Conservation (phyloP, 2,329 filamentous ascomycete genomes). For the Rasamsonia emersonii region DNA sequence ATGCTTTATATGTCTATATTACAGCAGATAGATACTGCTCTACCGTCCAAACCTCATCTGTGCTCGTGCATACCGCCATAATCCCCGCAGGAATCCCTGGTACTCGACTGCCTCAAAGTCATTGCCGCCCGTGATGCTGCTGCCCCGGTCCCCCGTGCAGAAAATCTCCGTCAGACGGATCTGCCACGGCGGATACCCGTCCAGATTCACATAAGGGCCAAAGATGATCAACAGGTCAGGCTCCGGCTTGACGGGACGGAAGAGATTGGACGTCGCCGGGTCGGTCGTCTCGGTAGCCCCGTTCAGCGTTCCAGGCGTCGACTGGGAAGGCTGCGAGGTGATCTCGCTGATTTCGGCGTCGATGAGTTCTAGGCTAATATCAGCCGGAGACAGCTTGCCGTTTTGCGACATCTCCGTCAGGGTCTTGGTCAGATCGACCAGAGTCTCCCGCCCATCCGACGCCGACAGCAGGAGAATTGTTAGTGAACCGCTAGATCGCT, state of each 20-base stretch:
- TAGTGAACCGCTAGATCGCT: slow-evolving; percentile 28
- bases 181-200: slow-evolving; percentile 96
- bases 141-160: slow-evolving; percentile 41
- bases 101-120: slow-evolving; percentile 62
- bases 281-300: slow-evolving; percentile 5
- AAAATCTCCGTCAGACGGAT: slow-evolving; percentile 92
- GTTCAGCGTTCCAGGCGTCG: slow-evolving; percentile 7
- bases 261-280: slow-evolving; percentile 5
- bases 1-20: too few relatives aligned
- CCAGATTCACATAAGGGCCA: slow-evolving; percentile 69
- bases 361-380: slow-evolving; percentile 78
- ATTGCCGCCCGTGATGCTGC: slow-evolving; percentile 26
- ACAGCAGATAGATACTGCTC: too few relatives aligned
- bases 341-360: slow-evolving; percentile 74
- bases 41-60: slow-evolving; percentile 75
- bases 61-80: slow-evolving; percentile 76
- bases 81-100: slow-evolving; percentile 77
- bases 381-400: slow-evolving; percentile 67
- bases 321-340: slow-evolving; percentile 22
- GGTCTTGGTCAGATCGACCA: slow-evolving; percentile 92
- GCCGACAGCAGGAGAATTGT: slow-evolving; percentile 72
- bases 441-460: slow-evolving; percentile 82
- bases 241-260: slow-evolving; percentile 61
- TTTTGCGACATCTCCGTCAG: slow-evolving; percentile 91
- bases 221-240: slow-evolving; percentile 87